Percentiles rank a stretch among this genome's conserved stretches.
These are phyloP conservation scores for Ganoderma leucocontextum DNA, from an alignment of 1,284 basidiomycete genomes.

Conservation along the genomic window DNA sequence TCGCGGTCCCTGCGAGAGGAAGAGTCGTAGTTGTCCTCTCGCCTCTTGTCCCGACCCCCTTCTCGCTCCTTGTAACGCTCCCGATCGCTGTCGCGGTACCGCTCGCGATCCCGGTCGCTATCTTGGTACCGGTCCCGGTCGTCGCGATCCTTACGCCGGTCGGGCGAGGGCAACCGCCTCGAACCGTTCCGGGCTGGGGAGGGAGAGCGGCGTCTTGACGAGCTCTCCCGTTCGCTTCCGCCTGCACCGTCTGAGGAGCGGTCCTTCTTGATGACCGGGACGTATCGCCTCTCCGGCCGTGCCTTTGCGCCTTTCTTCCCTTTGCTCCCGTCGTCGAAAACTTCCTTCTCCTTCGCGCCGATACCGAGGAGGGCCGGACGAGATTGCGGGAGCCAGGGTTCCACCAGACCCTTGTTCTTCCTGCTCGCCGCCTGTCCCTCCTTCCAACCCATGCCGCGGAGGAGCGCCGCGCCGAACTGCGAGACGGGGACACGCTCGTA, in stretches of 20 bases:
- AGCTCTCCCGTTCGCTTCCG: conserved; percentile 33
- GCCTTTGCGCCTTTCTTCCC: conserved; percentile 51
- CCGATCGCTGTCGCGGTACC: conserved; percentile 25
- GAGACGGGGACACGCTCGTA: conserved; percentile 92
- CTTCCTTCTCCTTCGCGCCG: conserved; percentile 86
- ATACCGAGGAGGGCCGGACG: conserved; percentile 89
- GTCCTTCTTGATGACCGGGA: conserved; percentile 77
- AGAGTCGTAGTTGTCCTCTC: conserved; percentile 30
- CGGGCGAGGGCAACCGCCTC: conserved; percentile 41
- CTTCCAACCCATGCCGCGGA: conserved; percentile 98
- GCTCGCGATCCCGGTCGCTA: conserved; percentile 33
- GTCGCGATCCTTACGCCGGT: conserved; percentile 43
- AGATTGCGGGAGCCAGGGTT: conserved; percentile 83
- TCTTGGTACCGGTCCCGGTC: conserved; percentile 38
- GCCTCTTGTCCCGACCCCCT: conserved; percentile 26
- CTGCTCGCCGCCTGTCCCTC: conserved; percentile 78
- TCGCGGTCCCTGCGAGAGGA: conserved; percentile 19
- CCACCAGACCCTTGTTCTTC: conserved; percentile 56
- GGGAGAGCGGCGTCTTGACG: conserved; percentile 36
- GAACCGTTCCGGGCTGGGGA: conserved; percentile 35
- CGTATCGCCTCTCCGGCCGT: conserved; percentile 73
- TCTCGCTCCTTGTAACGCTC: conserved; percentile 12
- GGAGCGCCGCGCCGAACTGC: conserved; percentile 92
- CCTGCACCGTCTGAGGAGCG: conserved; percentile 39
- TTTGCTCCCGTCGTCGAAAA: conserved; percentile 68